Base-by-base conservation (phyloP, 176 grass and related monocot species). In the Juncus effusus region DNA sequence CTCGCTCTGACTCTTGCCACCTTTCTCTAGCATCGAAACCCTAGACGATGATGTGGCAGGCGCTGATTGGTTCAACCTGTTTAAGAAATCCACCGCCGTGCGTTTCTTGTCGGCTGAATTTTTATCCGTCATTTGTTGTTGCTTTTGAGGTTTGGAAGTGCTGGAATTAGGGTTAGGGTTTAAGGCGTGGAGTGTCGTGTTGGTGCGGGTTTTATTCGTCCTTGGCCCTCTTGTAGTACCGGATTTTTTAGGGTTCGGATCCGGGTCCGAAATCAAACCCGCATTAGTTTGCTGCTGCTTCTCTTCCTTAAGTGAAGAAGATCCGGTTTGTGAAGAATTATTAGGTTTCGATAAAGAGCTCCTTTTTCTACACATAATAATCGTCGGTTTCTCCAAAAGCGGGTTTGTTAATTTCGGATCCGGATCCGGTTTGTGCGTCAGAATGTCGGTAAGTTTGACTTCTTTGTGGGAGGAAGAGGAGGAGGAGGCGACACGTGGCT, bases 281-380 rank as follows among this genome's bases (percentile, higher is more conserved):
- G 63, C 60, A 55, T 82, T 78, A 1, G 2, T 38, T 76, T 85
- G 78, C 56, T 42, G 62, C 16, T 42, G 56, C 40, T 51, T 67
- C 39, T 77, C 83, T 35, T 79, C 72, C 51, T 82, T 82, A 9
- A 60, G 49, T 4, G 65, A 51, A 4, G 80, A 54, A 0, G 67
- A 61, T 0, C 79, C 51, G 0, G 75, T 73, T 62, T 90, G 90
- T 0, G 76, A 56, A 0, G 79, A 28, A 28, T 28, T 28, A 28
- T 28, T 51, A 0, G 75, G 42, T 72, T 90, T 96, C 0, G 84
- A 52, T 5, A 90, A 84, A 59, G 91, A 90, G 73, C 87, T 90
- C 19, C 87, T 72, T 40, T 96, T 96, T 37, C 87, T 76, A 62
- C 84, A 96, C n/a, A 90, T 78, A 3, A 87, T 90, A 35, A 87